phyloP scores from a whole-genome alignment of 805 yeast species.

The Groenewaldozyma salmanticensis region DNA sequence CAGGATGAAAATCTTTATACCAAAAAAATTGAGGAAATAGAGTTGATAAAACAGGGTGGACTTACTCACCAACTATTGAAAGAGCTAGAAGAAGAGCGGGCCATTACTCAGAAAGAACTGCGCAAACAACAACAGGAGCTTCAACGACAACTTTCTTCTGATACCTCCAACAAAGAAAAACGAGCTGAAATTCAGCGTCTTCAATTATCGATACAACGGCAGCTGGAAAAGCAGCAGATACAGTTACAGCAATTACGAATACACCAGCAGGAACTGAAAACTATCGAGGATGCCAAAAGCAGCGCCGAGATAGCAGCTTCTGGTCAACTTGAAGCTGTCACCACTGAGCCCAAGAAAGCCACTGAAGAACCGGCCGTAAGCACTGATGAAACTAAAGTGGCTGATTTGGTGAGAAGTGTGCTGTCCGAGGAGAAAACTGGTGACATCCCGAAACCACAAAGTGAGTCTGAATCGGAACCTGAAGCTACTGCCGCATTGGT shows the following conservation, averaged over 20 bases:
- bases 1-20: constrained; percentile 30
- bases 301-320: constrained; percentile 3
- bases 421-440: neutral
- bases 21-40: constrained; percentile 30
- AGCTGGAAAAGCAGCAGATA: constrained; percentile 14
- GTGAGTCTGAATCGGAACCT: neutral
- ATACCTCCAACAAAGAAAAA: constrained; percentile 1
- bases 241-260: constrained; percentile 12
- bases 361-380: too few species aligned
- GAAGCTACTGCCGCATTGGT: neutral
- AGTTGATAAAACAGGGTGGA: constrained; percentile 33
- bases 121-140: neutral
- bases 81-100: constrained; percentile 18
- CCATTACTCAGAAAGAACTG: neutral
- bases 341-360: too few species aligned
- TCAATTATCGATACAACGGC: constrained; percentile 15
- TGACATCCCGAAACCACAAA: neutral
- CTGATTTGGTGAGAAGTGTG: neutral
- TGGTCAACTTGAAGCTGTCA: too few species aligned
- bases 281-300: neutral
- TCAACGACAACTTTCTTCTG: neutral
- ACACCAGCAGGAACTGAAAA: constrained; percentile 3
- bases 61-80: constrained; percentile 29
- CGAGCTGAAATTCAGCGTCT: constrained; percentile 15
- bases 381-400: neutral